Evolutionary conservation across 768 basidiomycete genomes (phyloP), one percentile per base, ranked within the genome.

Genomic region (Leccinum uliginosum): DNA sequence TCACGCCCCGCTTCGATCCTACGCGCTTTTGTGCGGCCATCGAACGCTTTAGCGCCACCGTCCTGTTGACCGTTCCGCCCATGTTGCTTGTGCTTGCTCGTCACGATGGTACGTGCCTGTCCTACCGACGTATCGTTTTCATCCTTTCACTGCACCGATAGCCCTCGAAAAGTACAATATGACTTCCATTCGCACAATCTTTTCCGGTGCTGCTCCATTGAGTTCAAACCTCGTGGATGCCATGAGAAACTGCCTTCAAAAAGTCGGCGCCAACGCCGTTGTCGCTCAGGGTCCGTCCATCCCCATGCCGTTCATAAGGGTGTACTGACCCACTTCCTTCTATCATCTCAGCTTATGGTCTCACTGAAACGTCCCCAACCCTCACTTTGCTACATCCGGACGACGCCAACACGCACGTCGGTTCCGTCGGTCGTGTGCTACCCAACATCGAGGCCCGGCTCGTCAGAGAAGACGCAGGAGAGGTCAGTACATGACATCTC

Each of bases 311-410:
- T 3, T 26, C 24, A 26, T 1, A 6, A 23, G 3, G 23, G 24
- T 23, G 12, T 38, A 2, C 12, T 21, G 12, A 53, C 26, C 5
- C 1, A 12, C 9, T 29, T 29, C 24, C 9, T 32, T 17, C 29
- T 15, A n/a, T 59, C 10, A 30, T 34, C 11, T 48, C 61, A 85
- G 88, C 86, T 1, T 91, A 85, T 55, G 88, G 92, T 26, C 76
- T 93, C 19, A 93, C 91, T 1, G 92, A 93, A 71, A 92, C 90
- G 1, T 87, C 89, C 0, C 90, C 89, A 0, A 84, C 84, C 0
- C 78, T 84, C 0, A 83, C 85, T 59, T 59, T 87, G 3, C 75
- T 89, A 8, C 76, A 82, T 1, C 50, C 67, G 0, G 65, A 75
- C 3, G 74, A 81, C 19, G 71, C 73, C 1, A 57, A 71, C 12